A percentile compares a stretch with the other conserved stretches of the same genome.
phyloP scores from a whole-genome alignment of 805 yeast species.

The Isabelozyma pseudorhagii region DNA sequence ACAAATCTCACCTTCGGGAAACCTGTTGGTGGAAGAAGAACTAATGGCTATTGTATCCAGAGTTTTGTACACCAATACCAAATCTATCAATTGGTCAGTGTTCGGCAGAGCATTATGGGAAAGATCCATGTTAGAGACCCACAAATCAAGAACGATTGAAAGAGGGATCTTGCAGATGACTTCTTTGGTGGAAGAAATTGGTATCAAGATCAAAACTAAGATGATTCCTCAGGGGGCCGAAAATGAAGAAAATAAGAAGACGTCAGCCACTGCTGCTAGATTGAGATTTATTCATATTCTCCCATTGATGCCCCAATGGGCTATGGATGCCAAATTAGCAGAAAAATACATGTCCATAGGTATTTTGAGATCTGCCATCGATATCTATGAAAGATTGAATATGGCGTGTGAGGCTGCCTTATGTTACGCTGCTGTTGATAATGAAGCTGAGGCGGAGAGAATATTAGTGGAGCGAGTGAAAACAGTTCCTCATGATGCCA shows the following conservation, averaged over 20 bases:
- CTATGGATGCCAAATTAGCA: conserved; percentile 77
- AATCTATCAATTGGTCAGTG: conserved; percentile 65
- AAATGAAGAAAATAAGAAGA: conserved; percentile 19
- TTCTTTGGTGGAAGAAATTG: conserved; percentile 84
- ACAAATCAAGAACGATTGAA: conserved; percentile 81
- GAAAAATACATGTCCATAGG: conserved; percentile 85
- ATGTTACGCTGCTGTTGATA: conserved; percentile 84
- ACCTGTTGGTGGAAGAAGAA: conserved; percentile 76
- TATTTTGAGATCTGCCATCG: conserved; percentile 79
- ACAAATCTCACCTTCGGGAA: conserved; percentile 69
- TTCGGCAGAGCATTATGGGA: conserved; percentile 86
- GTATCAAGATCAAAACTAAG: conserved; percentile 58
- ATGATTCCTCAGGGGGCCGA: conserved; percentile 46
- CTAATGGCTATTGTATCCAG: conserved; percentile 73
- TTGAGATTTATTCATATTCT: conserved; percentile 68
- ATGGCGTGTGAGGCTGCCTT: conserved; percentile 82
- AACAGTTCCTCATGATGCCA: conserved; percentile 67
- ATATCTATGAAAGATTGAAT: conserved; percentile 76
- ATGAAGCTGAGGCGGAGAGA: conserved; percentile 61
- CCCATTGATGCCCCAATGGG: conserved; percentile 81
- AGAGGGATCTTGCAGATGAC: conserved; percentile 93
- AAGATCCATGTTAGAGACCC: conserved; percentile 79
- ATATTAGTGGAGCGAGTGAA: conserved; percentile 54
- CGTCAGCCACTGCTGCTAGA: conserved; percentile 48
- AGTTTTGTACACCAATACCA: conserved; percentile 52